A percentile compares a stretch with the other conserved stretches of the same genome.
phyloP scores from a whole-genome alignment of 176 grass and related monocot species.

The Rhynchospora breviuscula region DNA sequence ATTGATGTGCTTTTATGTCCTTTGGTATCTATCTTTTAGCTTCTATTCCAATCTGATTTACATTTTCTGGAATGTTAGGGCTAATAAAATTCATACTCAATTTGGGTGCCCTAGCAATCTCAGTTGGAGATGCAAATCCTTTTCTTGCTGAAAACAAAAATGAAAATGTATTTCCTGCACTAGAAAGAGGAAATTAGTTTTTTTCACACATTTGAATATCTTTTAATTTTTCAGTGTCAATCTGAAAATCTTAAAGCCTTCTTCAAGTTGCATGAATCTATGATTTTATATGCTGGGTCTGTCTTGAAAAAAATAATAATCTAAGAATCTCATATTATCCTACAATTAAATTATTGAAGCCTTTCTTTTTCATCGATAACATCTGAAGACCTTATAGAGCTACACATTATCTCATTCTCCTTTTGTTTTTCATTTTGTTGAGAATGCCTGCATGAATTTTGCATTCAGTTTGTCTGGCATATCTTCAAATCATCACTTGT shows the following conservation, averaged over 20 bases:
- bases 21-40: background rate
- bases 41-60: background rate
- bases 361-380: background rate
- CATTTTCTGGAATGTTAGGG: background rate
- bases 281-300: background rate
- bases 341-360: background rate
- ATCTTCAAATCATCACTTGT: background rate
- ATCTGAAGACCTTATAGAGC: background rate
- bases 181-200: background rate
- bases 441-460: background rate
- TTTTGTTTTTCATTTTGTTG: background rate
- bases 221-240: background rate
- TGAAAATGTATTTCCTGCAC: background rate
- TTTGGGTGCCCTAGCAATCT: background rate
- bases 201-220: background rate
- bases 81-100: background rate
- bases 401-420: background rate
- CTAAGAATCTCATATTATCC: background rate
- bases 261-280: background rate
- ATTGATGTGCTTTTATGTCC: background rate
- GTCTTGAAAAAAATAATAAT: background rate
- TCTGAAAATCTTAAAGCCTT: background rate
- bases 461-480: background rate
- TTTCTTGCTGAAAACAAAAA: background rate
- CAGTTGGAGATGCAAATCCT: background rate